These are phyloP conservation scores for Brassica rapa DNA, from an alignment of 345 rosid genomes.

Conservation along the genomic window DNA sequence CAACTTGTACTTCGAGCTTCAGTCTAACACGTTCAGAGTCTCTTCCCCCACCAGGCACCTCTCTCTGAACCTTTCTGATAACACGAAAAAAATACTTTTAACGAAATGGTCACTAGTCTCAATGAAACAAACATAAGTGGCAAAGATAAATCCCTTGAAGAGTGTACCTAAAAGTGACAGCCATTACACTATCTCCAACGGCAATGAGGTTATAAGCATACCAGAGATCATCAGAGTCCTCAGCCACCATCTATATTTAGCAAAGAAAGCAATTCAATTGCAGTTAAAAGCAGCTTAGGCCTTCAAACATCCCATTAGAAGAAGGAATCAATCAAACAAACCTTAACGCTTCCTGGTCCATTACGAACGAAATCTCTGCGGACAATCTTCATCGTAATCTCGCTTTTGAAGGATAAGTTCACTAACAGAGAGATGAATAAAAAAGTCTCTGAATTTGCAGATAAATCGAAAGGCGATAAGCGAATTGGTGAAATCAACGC, in stretches of 20 bases:
- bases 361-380: constrained; percentile 51
- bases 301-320: background rate
- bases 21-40: constrained; percentile 80
- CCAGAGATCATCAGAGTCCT: constrained; percentile 93
- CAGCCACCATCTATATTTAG: constrained; percentile 64
- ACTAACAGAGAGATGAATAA: background rate
- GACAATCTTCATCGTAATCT: constrained; percentile 55
- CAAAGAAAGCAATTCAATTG: background rate
- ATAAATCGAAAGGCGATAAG: background rate
- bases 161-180: constrained; percentile 77
- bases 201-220: constrained; percentile 81
- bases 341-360: constrained; percentile 93
- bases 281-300: background rate
- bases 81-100: background rate
- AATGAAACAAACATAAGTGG: background rate
- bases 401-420: background rate
- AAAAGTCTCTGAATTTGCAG: background rate
- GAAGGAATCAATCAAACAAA: constrained; percentile 45
- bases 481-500: background rate
- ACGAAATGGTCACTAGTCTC: background rate
- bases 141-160: background rate
- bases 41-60: constrained; percentile 75
- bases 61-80: constrained; percentile 79
- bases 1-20: constrained; percentile 81
- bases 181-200: constrained; percentile 74